Evolutionary conservation across 768 basidiomycete species (phyloP).

Genomic region (Antrodiella citrinella): DNA sequence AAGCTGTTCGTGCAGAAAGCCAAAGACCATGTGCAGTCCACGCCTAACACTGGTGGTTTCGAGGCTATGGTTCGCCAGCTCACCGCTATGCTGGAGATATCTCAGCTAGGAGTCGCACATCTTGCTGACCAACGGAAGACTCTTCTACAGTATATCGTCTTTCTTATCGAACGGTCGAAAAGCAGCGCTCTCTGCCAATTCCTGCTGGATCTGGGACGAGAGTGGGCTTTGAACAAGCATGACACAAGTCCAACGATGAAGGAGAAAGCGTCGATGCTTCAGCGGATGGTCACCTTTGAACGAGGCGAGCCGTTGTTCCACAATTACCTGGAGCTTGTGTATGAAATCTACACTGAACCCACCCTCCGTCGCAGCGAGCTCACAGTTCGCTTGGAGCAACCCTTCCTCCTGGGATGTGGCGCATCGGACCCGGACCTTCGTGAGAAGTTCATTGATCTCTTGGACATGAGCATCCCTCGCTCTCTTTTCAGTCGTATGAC

Average conservation of each 20-base stretch:
- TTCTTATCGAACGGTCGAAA: conserved; percentile 86
- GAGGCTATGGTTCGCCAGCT: conserved; percentile 58
- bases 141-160: conserved; percentile 68
- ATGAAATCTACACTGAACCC: conserved; percentile 90
- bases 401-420: conserved; percentile 88
- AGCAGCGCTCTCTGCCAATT: conserved; percentile 71
- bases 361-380: conserved; percentile 83
- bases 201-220: conserved; percentile 76
- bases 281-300: conserved; percentile 82
- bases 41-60: conserved; percentile 31
- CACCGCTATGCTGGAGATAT: conserved; percentile 80
- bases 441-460: conserved; percentile 79
- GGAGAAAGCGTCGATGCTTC: conserved; percentile 85
- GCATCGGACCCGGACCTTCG: conserved; percentile 73
- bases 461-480: conserved; percentile 83
- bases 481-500: conserved; percentile 75
- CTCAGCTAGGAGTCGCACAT: conserved; percentile 68
- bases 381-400: conserved; percentile 85
- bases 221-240: conserved; percentile 84
- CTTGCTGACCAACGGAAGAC: conserved; percentile 83
- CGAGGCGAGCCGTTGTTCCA: conserved; percentile 74
- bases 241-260: conserved; percentile 89
- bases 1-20: conserved; percentile 78
- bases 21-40: conserved; percentile 75
- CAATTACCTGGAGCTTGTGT: conserved; percentile 81